These are phyloP conservation scores for Saccharomycopsis malanga DNA, from an alignment of 805 yeast genomes.

Conservation along the genomic window DNA sequence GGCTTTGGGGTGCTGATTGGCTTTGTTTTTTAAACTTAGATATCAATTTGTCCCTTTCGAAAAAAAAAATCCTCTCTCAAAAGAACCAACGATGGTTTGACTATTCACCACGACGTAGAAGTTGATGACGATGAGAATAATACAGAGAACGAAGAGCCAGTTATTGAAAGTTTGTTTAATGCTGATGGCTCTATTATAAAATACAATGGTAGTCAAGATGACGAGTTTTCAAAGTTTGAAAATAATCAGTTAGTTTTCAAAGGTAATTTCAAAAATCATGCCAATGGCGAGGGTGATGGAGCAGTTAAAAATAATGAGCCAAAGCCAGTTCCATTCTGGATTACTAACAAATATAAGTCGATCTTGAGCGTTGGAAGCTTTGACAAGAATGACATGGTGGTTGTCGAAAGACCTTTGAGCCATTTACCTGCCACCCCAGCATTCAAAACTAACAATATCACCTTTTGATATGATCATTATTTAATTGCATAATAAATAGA, in stretches of 20 bases:
- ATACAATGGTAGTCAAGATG: slow-evolving; percentile 4
- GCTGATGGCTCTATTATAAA: slow-evolving; percentile 16
- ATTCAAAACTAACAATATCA: slow-evolving; percentile 35
- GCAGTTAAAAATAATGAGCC: slow-evolving; percentile 24
- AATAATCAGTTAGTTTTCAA: slow-evolving; percentile 10
- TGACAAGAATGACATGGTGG: slow-evolving; percentile 50
- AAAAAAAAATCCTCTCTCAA: slow-evolving; percentile 28
- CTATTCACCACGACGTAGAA: slow-evolving; percentile 34
- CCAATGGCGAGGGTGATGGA: slow-evolving; percentile 20
- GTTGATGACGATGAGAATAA: slow-evolving; percentile 27
- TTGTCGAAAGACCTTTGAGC: slow-evolving; percentile 70
- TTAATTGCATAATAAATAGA: neutral
- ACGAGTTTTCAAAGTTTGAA: slow-evolving; percentile 5
- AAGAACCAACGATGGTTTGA: slow-evolving; percentile 37
- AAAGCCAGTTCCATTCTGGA: slow-evolving; percentile 49
- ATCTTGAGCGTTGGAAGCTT: slow-evolving; percentile 55
- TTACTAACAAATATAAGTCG: slow-evolving; percentile 70
- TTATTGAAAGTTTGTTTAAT: slow-evolving; percentile 20
- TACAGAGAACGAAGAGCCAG: slow-evolving; percentile 19
- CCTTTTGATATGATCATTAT: slow-evolving; percentile 6
- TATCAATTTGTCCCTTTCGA: slow-evolving; percentile 24
- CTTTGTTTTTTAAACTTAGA: slow-evolving; percentile 52
- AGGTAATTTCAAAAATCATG: neutral
- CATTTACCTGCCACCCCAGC: slow-evolving; percentile 49
- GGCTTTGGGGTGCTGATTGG: slow-evolving; percentile 91